Evolutionary conservation across 176 grass and related monocot species (phyloP).

Genomic region (Leersia perrieri): DNA sequence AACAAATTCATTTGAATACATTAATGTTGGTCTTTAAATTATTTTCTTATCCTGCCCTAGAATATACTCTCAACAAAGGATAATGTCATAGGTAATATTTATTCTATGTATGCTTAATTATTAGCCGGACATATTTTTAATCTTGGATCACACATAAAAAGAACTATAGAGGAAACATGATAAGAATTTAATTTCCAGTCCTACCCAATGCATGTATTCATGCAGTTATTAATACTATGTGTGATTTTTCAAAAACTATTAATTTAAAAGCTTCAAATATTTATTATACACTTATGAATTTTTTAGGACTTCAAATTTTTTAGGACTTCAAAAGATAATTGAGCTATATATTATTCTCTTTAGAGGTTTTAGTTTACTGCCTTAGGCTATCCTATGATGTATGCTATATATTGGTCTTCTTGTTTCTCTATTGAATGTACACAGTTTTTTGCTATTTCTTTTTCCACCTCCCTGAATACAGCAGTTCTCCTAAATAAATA

Average conservation of each 20-base stretch:
- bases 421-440: not conserved
- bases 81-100: not conserved
- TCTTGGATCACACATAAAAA: not conserved
- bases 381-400: not conserved
- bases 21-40: slow-evolving; percentile 8
- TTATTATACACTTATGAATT: not conserved
- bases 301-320: not conserved
- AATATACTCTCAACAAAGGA: not conserved
- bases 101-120: not conserved
- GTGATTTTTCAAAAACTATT: not conserved
- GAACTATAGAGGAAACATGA: not conserved
- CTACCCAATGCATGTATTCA: not conserved
- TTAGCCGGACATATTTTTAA: not conserved
- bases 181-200: not conserved
- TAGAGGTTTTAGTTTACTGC: not conserved
- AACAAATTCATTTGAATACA: not conserved
- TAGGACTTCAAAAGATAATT: not conserved
- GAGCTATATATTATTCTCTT: not conserved
- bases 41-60: not conserved
- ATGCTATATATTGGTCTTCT: not conserved
- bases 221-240: not conserved
- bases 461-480: no score
- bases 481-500: no score
- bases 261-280: not conserved
- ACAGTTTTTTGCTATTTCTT: no score